Conservation (phyloP, 441 rosid species). For the Eutrema salsugineum region DNA sequence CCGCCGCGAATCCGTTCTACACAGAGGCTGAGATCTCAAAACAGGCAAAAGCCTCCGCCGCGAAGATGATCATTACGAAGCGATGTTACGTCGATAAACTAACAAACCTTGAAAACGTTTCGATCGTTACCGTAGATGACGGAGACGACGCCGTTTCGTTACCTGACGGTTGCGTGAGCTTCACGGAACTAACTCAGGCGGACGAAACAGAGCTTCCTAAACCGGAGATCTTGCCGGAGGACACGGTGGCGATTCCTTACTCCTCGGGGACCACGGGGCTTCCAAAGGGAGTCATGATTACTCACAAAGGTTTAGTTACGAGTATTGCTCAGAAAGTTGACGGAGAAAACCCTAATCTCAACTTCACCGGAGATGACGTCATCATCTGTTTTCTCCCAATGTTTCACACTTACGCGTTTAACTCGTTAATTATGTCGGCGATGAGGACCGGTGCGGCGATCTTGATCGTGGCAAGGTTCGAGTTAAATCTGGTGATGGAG, state of each 20-base stretch:
- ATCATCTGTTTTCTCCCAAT: constrained; percentile 48
- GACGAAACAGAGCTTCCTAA: constrained; percentile 29
- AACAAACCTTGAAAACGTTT: constrained; percentile 15
- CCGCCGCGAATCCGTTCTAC: constrained; percentile 48
- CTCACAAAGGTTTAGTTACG: constrained; percentile 50
- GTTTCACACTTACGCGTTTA: constrained; percentile 49
- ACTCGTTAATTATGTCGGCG: constrained; percentile 44
- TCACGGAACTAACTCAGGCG: constrained; percentile 27
- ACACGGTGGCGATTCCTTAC: constrained; percentile 48
- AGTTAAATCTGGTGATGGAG: constrained; percentile 33
- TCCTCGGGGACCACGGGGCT: constrained; percentile 60
- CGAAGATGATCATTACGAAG: constrained; percentile 42
- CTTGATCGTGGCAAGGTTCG: constrained; percentile 44
- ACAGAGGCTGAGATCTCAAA: constrained; percentile 39
- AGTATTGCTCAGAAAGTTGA: constrained; percentile 59
- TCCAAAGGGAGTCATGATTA: constrained; percentile 55
- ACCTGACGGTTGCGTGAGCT: constrained; percentile 35
- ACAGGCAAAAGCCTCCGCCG: constrained; percentile 38
- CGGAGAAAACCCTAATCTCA: constrained; percentile 53
- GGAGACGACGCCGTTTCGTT: constrained; percentile 17
- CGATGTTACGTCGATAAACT: constrained; percentile 32
- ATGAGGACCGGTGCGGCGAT: constrained; percentile 48
- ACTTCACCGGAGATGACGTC: constrained; percentile 41
- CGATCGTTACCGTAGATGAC: constrained; percentile 22
- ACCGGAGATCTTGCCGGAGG: constrained; percentile 37